Conservation (phyloP, 23 red algal species). For the Agarophyton chilense region DNA sequence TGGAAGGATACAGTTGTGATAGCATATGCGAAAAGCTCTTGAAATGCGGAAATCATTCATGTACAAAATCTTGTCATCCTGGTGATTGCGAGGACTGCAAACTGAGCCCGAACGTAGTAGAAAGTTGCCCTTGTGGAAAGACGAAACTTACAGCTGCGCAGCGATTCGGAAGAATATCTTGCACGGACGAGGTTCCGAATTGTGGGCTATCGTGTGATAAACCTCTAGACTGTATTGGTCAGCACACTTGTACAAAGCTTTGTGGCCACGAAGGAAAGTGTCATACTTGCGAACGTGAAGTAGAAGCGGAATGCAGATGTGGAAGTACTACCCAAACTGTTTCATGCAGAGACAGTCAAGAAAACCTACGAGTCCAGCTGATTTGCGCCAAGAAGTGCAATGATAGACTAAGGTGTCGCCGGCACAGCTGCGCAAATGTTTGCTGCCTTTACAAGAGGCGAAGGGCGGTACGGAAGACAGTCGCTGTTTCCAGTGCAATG, state of each 20-base stretch:
- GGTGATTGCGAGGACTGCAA: constrained; percentile 60
- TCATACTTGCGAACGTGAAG: constrained; percentile 35
- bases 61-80: constrained; percentile 60
- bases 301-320: constrained; percentile 66
- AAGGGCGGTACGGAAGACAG: neutral
- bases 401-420: constrained; percentile 56
- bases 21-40: constrained; percentile 42
- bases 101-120: neutral
- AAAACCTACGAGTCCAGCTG: constrained; percentile 37
- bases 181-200: constrained; percentile 55
- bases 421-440: constrained; percentile 53
- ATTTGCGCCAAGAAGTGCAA: constrained; percentile 67
- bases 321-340: constrained; percentile 44
- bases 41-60: constrained; percentile 67
- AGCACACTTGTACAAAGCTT: constrained; percentile 55
- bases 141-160: constrained; percentile 16
- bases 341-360: constrained; percentile 25
- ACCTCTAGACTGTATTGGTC: constrained; percentile 47
- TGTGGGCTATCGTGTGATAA: constrained; percentile 61
- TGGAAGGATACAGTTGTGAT: constrained; percentile 43
- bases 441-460: constrained; percentile 71
- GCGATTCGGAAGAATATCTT: constrained; percentile 30
- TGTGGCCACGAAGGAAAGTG: constrained; percentile 79
- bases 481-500: constrained; percentile 35
- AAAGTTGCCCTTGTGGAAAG: constrained; percentile 75